Evolutionary conservation across 1,284 basidiomycete species (phyloP), one percentile per base, ranked within the genome.

Genomic region (Naganishia cerealis): DNA sequence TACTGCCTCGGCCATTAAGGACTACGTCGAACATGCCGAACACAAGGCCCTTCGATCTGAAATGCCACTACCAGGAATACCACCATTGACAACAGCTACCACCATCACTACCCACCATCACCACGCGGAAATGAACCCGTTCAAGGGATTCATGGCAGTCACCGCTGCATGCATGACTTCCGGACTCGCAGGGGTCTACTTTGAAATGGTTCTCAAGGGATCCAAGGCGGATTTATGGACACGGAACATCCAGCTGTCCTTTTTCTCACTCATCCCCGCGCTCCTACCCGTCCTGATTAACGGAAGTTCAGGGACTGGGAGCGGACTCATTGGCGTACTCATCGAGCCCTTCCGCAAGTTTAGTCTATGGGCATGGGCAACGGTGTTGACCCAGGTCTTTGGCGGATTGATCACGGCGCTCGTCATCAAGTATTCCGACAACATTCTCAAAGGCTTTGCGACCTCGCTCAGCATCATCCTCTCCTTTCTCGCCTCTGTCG

Each of bases 161-260:
- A 87, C 87, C 0, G 87, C 90, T 2, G 94, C 94, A 0, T 98
- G 94, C 82, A 87, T 97, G 81, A 97, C 94, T 0, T 96, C 93
- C 0, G 95, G 95, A 42, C 87, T 98, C n/a, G 95, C 95, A 0
- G 94, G 95, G 15, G 95, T 97, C 36, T 98, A 98, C 83, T 97
- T 98, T 75, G 95, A 98, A 82, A 94, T 94, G 88, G 92, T 98
- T 21, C 84, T 98, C 76, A 98, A 98, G 82, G 89, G 80, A 2
- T 91, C 90, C 12, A 87, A 87, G 73, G 87, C 87, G 21, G 93
- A 96, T 80, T 85, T 98, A 8, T 97, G 94, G 94, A 89, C 95
- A 67, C 89, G 95, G 74, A 99, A 98, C 81, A 91, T 96, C 61
- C 95, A 98, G 78, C 86, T 99, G 15, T 96, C 93, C 29, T 84